A percentile compares a stretch with the other conserved stretches of the same genome.
phyloP scores from a whole-genome alignment of 1,284 basidiomycete genomes.

The Pseudozyma tsukubaensis region DNA sequence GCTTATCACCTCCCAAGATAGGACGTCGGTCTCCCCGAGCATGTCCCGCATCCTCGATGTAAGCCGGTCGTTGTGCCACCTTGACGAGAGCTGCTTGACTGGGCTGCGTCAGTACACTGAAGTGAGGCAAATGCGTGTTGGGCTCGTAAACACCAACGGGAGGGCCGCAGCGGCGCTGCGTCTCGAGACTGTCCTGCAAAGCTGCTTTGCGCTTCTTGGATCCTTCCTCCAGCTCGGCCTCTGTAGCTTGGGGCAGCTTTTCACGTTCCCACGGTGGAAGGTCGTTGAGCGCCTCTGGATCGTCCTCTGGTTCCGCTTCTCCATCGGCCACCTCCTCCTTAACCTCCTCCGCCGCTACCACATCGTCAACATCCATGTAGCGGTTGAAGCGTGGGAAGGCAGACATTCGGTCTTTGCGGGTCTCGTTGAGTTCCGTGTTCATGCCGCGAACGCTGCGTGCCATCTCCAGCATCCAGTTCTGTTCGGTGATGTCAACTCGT shows the following conservation, averaged over 20 bases:
- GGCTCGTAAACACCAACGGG: conserved; percentile 67
- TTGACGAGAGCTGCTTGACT: conserved; percentile 42
- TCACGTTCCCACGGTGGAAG: conserved; percentile 62
- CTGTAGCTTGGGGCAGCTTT: conserved; percentile 19
- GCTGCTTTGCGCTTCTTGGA: conserved; percentile 28
- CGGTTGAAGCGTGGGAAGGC: conserved; percentile 53
- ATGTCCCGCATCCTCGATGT: conserved; percentile 26
- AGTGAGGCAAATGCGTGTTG: conserved; percentile 60
- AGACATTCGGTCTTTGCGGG: conserved; percentile 53
- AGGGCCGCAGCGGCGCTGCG: conserved; percentile 47
- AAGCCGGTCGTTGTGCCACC: conserved; percentile 35
- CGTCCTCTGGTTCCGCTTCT: conserved; percentile 47
- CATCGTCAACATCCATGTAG: conserved; percentile 30
- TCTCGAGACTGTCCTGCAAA: conserved; percentile 19
- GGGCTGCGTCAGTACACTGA: conserved; percentile 56
- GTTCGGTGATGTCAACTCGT: conserved; percentile 61
- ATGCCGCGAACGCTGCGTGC: conserved; percentile 63
- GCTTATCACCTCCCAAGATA: conserved; percentile 49
- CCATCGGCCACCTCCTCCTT: conserved; percentile 31
- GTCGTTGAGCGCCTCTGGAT: conserved; percentile 49
- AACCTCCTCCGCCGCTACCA: conserved; percentile 16
- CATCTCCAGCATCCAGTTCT: conserved; percentile 68
- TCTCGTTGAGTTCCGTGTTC: conserved; percentile 63
- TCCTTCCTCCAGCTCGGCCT: conserved; percentile 26
- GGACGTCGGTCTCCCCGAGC: conserved; percentile 36